Conservation (phyloP, 108 stramenopile species). For the Stephanodiscus minutulus region DNA sequence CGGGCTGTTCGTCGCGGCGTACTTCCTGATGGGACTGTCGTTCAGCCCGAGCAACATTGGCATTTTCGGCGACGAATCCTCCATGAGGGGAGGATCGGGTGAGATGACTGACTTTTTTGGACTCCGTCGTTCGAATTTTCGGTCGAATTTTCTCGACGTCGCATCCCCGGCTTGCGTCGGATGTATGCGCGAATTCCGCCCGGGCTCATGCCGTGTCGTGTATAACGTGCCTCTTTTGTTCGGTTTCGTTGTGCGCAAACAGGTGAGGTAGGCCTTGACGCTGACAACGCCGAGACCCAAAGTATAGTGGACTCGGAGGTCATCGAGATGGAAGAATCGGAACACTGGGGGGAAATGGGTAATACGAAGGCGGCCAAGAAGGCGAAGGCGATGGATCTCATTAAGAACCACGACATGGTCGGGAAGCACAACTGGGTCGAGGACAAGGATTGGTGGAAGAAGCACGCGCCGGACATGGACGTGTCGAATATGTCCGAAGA, state of each 20-base stretch:
- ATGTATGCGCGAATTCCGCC: no score
- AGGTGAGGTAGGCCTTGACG: conserved; percentile 49
- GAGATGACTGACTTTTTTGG: no score
- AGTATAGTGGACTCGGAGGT: conserved; percentile 40
- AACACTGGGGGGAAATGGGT: conserved; percentile 35
- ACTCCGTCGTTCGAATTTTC: no score
- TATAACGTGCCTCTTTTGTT: no score
- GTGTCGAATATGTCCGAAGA: conserved; percentile 20
- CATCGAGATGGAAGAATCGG: conserved; percentile 28
- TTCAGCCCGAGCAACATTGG: conserved; percentile 38
- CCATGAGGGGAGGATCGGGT: conserved; percentile 46
- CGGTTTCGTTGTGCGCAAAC: no score
- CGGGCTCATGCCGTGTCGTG: no score
- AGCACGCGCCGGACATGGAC: conserved; percentile 35
- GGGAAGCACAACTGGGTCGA: conserved; percentile 36
- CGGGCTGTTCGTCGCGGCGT: conserved; percentile 33
- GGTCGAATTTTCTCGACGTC: no score
- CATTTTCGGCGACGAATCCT: conserved; percentile 41
- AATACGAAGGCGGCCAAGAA: conserved; percentile 7
- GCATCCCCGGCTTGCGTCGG: no score
- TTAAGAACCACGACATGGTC: conserved; percentile 21
- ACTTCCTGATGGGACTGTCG: conserved; percentile 43
- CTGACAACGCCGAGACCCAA: conserved; percentile 52
- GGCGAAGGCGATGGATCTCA: background rate
- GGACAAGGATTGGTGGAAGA: conserved; percentile 38